Evolutionary conservation across 2,329 filamentous ascomycete species (phyloP), one percentile per base, ranked within the genome.

Genomic region (Botrytis byssoidea): DNA sequence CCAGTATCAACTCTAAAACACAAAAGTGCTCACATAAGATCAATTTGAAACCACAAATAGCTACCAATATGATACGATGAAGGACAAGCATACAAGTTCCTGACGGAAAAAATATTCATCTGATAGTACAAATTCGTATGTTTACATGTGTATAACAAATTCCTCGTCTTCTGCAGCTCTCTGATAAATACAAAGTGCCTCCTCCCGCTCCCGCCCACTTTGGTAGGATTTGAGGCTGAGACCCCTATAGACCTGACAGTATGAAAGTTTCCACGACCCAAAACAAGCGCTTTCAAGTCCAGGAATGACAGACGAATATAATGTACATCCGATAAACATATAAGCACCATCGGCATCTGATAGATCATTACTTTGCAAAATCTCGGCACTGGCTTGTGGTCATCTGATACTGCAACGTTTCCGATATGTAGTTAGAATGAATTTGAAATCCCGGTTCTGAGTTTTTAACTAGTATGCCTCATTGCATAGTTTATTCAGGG

Each of bases 191-290:
- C 9, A 2, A 51, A 51, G 10, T 14, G 10, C 48, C 48, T 6
- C 10, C 25, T 6, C 48, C 4, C 4, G 4, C 25, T 20, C 48
- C 46, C 48, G 25, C 25, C 4, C 25, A 25, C 22, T 12, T 51
- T 14, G 48, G 1, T 14, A 51, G 10, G 48, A n/a, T 51, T n/a
- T 3, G 4, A n/a, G 48, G 48, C 48, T n/a, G 12, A n/a, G 4
- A 51, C 9, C 0, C 4, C 16, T 2, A n/a, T 14, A n/a, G 0
- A 51, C 3, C 3, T 51, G 10, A 16, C 48, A n/a, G 1, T 14
- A n/a, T n/a, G 5, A 51, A 14, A n/a, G 2, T 25, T n/a, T 51
- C 48, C 6, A n/a, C 25, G n/a, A n/a, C 10, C 10, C 22, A n/a
- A 4, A 48, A n/a, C 1, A 51, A 40, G 7, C 4, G 29, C 1